Evolutionary conservation across 2,329 filamentous ascomycete genomes (phyloP), one percentile per base, ranked within the genome.

Genomic region (Pseudomassariella vexata): DNA sequence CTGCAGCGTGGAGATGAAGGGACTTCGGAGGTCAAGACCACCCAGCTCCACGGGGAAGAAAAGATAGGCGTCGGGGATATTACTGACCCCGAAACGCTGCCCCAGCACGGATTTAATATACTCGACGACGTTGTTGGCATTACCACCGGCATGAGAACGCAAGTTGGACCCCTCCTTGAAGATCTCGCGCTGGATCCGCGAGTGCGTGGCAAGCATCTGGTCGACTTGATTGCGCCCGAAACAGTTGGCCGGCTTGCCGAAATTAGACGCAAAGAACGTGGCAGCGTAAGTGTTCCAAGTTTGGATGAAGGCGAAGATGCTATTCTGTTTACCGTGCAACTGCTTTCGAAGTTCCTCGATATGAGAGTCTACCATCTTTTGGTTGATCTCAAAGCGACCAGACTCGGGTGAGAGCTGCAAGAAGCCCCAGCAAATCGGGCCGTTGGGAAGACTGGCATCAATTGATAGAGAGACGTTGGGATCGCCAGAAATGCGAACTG

Each of bases 371-470:
- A 83, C 73, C 55, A 75, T 65, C 1, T 44, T 38, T 42, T 76
- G 68, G 40, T 82, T 73, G 33, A 82, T 79, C 29, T 71, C 55
- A 44, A 80, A 82, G 6, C 62, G 62, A 7, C 73, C 71, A 0
- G 64, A 59, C 18, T 57, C 41, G 1, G 69, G 55, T 19, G 77
- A 70, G 4, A 83, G 59, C 23, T 59, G 59, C 16, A 83, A 59
- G 45, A 77, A 73, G 0, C 73, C 72, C 64, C 73, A 73, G 8
- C 60, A 60, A 16, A 77, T 64, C 1, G 63, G 53, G 1, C 72
- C 73, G 5, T 45, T 34, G 0, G 73, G 73, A 0, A 77, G 58
- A 3, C 46, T 39, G 3, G 45, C 35, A 4, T 58, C 46, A 9
- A 56, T 49, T 1, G 38, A 45, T 3, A 52, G 32, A 0, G 28